These are phyloP conservation scores for Thelonectria rubi DNA, from an alignment of 2,329 filamentous ascomycete genomes.

Conservation along the genomic window DNA sequence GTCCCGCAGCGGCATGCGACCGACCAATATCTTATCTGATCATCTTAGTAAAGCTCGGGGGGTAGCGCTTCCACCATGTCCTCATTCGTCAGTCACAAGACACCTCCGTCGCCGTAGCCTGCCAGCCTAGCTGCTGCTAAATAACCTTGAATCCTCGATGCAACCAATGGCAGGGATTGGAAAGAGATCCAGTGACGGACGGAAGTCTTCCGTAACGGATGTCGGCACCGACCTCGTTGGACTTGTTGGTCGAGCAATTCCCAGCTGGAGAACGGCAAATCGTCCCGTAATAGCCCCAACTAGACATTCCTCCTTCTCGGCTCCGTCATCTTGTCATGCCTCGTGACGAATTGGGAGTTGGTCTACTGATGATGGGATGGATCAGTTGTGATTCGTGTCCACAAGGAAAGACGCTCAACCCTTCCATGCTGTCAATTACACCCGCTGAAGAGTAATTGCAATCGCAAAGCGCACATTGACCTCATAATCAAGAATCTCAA, in stretches of 20 bases:
- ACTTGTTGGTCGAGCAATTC: background rate
- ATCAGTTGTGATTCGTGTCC: too few relatives aligned
- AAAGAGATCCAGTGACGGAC: background rate
- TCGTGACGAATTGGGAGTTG: background rate
- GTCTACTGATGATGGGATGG: background rate
- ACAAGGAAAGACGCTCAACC: too few relatives aligned
- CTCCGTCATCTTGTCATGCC: background rate
- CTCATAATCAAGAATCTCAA: background rate
- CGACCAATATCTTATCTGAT: slow-evolving; percentile 1
- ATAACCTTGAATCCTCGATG: background rate
- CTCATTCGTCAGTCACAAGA: background rate
- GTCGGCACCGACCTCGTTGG: background rate
- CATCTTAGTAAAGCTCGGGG: background rate
- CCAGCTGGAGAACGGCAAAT: background rate
- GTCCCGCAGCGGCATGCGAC: background rate
- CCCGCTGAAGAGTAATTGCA: too few relatives aligned
- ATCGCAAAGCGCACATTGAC: background rate
- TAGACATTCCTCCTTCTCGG: background rate
- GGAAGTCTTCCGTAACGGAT: background rate
- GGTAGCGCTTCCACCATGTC: background rate
- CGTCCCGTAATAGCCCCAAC: background rate
- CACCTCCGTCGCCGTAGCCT: background rate
- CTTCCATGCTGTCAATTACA: too few relatives aligned
- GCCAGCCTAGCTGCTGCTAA: background rate
- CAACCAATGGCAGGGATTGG: background rate